Base-by-base conservation (phyloP, 106 monocot genomes). In the Dendrobium nobile region DNA sequence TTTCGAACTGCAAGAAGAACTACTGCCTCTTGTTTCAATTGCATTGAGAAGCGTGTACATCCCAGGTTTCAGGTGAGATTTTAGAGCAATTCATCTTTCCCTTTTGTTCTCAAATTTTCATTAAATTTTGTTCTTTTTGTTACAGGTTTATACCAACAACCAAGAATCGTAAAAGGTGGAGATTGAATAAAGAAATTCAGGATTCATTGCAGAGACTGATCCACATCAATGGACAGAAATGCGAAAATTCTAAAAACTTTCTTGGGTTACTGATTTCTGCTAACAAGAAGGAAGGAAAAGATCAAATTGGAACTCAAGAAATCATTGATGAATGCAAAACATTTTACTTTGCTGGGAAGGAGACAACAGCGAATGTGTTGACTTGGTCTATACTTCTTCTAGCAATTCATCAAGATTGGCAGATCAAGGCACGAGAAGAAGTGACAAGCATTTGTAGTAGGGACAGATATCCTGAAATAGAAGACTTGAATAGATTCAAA, bases 251-350 rank as follows among this genome's bases (percentile, higher is more conserved):
- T 2, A 90, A 85, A 43, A 91, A 96, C 51, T 84, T 93, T 27
- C 93, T 96, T 40, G 90, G 91, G n/a, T 55, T 93, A 33, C 80
- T 96, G 91, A 41, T 93, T 26, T 85, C 83, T 61, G 84, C 90
- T 47, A 84, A 80, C 82, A 87, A 85, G 58, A 41, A 79, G 40
- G 88, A 82, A 22, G 58, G 54, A 22, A 82, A 85, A 65, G 79
- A 80, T 8, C 77, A 81, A 67, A 80, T 97, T 64, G 84, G 79
- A 65, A 89, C 90, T 7, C 86, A 94, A 72, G 92, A 90, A 42
- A 88, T 97, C 47, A 87, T 97, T 19, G 89, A 94, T 72, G 96
- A 97, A 80, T 97, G 94, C 89, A 97, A 97, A 84, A 87, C 91
- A 75, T 92, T 97, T 82, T 97, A 92, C 90, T 94, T 97, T 79